Evolutionary conservation across 1,139 yeast genomes (phyloP), one percentile per base, ranked within the genome.

Genomic region (Hyphopichia burtonii): DNA sequence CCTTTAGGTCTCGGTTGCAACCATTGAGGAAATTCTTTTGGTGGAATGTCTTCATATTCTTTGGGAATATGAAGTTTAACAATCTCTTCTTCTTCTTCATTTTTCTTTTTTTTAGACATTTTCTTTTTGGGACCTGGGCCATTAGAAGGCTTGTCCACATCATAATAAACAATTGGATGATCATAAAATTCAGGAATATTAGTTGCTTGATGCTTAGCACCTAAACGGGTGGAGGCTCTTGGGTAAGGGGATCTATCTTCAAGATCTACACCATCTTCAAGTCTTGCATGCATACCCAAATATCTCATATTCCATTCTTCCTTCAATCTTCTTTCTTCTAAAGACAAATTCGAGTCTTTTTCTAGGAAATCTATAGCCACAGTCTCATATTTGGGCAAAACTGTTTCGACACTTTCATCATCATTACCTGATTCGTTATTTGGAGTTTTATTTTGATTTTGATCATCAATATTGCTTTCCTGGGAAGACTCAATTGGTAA

Each of bases 261-360:
- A 11, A 81, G 56, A 55, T 88, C 96, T 31, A 88, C 74, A 0
- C 86, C 89, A 59, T 88, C 96, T 54, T 86, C 94, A 27, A 87
- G 61, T 44, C 80, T 74, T 1, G 91, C 80, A 60, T 88, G 88
- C 65, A 83, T 76, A 1, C 96, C 96, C 36, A 87, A 69, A 54
- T 87, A 89, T 48, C 96, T 64, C 71, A 83, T 85, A 8, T 83
- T 83, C 96, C 96, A 89, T 55, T 82, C 88, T 58, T 82, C 87
- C 25, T 65, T 52, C 20, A 72, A 58, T 44, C 88, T 56, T 48
- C 87, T 59, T 48, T 78, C 65, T 27, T 68, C 65, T 17, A 77
- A 58, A 0, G 81, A 60, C 3, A 74, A 49, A 2, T 54, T 44
- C 3, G 58, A 53, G 57, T 74, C 91, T 36, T 61, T 64, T 42